phyloP scores from a whole-genome alignment of 2,329 filamentous ascomycete genomes.

The Alternaria tenuissima region DNA sequence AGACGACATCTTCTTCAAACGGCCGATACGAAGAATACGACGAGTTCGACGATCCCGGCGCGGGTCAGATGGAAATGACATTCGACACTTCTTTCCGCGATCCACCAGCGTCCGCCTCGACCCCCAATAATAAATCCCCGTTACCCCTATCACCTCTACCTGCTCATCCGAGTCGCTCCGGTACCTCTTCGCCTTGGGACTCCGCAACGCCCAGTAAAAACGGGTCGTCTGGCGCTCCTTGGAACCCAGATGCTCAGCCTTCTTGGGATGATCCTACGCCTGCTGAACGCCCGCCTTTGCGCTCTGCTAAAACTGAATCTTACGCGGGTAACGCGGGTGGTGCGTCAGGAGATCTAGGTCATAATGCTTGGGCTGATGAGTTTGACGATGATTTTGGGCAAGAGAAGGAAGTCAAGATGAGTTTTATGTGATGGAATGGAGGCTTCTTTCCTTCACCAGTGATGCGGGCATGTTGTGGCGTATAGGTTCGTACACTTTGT shows the following conservation, averaged over 20 bases:
- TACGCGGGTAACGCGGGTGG: neutral
- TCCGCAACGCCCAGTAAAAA: neutral
- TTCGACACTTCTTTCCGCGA: constrained; percentile 53
- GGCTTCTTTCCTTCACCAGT: neutral
- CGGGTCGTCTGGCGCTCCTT: neutral
- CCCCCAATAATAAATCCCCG: constrained; percentile 15
- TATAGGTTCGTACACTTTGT: neutral
- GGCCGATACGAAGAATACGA: constrained; percentile 46
- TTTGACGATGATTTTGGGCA: constrained; percentile 56
- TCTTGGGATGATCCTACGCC: constrained; percentile 27
- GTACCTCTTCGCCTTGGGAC: constrained; percentile 21
- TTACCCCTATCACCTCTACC: constrained; percentile 3
- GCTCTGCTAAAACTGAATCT: constrained; percentile 40
- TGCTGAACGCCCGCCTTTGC: constrained; percentile 39
- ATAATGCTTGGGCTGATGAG: constrained; percentile 60
- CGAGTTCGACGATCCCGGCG: constrained; percentile 41
- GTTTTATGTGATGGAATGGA: constrained; percentile 47
- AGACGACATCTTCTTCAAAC: constrained; percentile 14
- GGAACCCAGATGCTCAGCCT: constrained; percentile 9
- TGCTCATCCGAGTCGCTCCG: constrained; percentile 4
- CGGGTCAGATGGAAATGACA: constrained; percentile 51
- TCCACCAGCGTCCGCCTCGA: constrained; percentile 18
- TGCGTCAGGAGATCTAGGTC: constrained; percentile 31
- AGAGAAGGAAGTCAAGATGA: constrained; percentile 60
- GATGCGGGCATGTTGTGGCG: neutral